These are phyloP conservation scores for Ulota crispa DNA, from an alignment of 225 moss, liverwort and hornwort species.

Conservation along the genomic window DNA sequence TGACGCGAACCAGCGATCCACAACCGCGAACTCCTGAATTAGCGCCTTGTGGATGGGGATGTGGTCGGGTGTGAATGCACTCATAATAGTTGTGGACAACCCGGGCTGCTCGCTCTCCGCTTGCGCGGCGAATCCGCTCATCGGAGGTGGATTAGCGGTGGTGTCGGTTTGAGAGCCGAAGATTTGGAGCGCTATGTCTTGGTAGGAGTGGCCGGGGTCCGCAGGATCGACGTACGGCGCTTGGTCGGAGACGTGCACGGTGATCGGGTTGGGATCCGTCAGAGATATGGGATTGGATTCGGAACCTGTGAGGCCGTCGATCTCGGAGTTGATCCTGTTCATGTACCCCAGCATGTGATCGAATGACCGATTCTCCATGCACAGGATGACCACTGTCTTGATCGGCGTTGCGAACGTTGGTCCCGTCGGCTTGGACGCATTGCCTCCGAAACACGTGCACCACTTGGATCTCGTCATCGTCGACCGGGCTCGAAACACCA, in stretches of 20 bases:
- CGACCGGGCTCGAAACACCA: background rate
- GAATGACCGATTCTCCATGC: slow-evolving; percentile 93
- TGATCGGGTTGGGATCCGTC: slow-evolving; percentile 39
- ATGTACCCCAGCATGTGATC: slow-evolving; percentile 86
- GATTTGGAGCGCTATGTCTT: slow-evolving; percentile 62
- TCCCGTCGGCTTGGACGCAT: background rate
- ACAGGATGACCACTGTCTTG: slow-evolving; percentile 82
- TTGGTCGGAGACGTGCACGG: slow-evolving; percentile 53
- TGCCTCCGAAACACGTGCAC: slow-evolving; percentile 31
- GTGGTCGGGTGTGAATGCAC: slow-evolving; percentile 67
- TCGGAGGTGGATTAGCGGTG: slow-evolving; percentile 47
- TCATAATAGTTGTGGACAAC: slow-evolving; percentile 62
- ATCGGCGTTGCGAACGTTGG: slow-evolving; percentile 45
- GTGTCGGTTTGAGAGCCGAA: slow-evolving; percentile 62
- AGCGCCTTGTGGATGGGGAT: slow-evolving; percentile 71
- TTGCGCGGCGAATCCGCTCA: slow-evolving; percentile 78
- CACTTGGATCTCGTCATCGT: slow-evolving; percentile 30
- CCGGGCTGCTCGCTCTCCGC: slow-evolving; percentile 62
- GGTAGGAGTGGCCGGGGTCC: slow-evolving; percentile 78
- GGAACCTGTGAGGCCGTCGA: slow-evolving; percentile 64
- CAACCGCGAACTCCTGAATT: slow-evolving; percentile 66
- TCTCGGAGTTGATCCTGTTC: slow-evolving; percentile 53
- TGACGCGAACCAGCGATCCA: slow-evolving; percentile 81
- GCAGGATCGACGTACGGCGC: slow-evolving; percentile 57
- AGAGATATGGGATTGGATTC: slow-evolving; percentile 75